phyloP scores from a whole-genome alignment of 768 basidiomycete genomes.

The Neoboletus magnificus region DNA sequence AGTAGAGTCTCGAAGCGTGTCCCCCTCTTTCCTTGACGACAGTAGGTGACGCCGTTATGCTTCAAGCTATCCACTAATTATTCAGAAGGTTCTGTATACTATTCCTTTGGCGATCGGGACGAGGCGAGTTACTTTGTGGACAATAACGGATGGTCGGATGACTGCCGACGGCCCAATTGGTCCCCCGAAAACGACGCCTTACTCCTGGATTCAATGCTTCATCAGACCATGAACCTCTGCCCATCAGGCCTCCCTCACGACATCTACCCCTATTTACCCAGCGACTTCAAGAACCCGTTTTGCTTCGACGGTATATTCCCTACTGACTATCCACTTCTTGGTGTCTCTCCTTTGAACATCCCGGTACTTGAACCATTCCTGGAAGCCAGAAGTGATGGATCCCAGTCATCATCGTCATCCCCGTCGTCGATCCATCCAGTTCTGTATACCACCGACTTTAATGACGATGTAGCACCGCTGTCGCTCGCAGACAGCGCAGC shows the following conservation, averaged over 20 bases:
- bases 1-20: constrained; percentile 4
- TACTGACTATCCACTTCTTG: constrained; percentile 7
- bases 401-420: constrained; percentile 21
- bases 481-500: constrained; percentile 7
- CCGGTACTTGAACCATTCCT: constrained; percentile 14
- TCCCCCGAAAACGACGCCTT: background rate
- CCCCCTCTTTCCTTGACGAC: constrained; percentile 4
- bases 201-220: background rate
- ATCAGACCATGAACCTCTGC: constrained; percentile 1
- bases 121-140: background rate
- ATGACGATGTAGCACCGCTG: constrained; percentile 6
- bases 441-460: constrained; percentile 8
- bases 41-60: constrained; percentile 12
- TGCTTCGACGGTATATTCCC: constrained; percentile 4
- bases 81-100: constrained; percentile 12
- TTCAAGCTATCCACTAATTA: background rate
- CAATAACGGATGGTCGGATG: constrained; percentile 3
- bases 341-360: constrained; percentile 5
- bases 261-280: background rate
- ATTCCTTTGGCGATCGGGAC: background rate
- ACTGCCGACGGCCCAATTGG: constrained; percentile 5
- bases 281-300: constrained; percentile 1
- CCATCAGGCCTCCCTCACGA: background rate
- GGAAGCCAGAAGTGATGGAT: constrained; percentile 14
- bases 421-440: constrained; percentile 24